Evolutionary conservation across 2,329 filamentous ascomycete species (phyloP).

Genomic region (Claviceps arundinis): DNA sequence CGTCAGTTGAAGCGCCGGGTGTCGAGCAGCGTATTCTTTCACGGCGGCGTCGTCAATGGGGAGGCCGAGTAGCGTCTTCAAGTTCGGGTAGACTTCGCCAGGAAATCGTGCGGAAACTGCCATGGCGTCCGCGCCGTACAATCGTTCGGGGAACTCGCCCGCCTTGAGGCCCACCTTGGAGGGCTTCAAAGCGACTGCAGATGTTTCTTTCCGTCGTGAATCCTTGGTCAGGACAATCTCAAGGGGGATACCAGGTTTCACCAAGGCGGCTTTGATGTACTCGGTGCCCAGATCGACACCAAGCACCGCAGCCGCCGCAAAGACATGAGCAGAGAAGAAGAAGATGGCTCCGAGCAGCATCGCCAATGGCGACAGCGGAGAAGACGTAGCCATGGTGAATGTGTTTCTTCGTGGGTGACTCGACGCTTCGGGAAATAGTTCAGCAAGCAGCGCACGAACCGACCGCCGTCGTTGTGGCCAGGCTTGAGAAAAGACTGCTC

Average conservation of each 20-base stretch:
- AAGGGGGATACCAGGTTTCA: slow-evolving; percentile 92
- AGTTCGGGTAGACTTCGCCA: slow-evolving; percentile 84
- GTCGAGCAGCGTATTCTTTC: slow-evolving; percentile 57
- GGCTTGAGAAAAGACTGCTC: not conserved
- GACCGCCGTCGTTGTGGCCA: not conserved
- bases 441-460: not conserved
- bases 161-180: slow-evolving; percentile 48
- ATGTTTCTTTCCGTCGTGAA: slow-evolving; percentile 87
- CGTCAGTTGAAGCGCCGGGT: slow-evolving; percentile 65
- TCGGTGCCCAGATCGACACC: slow-evolving; percentile 92
- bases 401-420: not conserved
- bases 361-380: slow-evolving; percentile 22
- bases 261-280: slow-evolving; percentile 89
- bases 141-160: slow-evolving; percentile 68
- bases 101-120: slow-evolving; percentile 80
- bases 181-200: slow-evolving; percentile 88
- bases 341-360: slow-evolving; percentile 25
- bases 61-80: slow-evolving; percentile 82
- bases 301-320: slow-evolving; percentile 59
- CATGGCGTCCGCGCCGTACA: slow-evolving; percentile 84
- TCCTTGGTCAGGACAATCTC: slow-evolving; percentile 98
- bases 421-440: slow-evolving; percentile 1
- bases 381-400: slow-evolving; percentile 19
- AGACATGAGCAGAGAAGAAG: slow-evolving; percentile 29
- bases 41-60: slow-evolving; percentile 46